These are phyloP conservation scores for Phytophthora boehmeriae DNA, from an alignment of 352 stramenopile genomes.

Conservation along the genomic window DNA sequence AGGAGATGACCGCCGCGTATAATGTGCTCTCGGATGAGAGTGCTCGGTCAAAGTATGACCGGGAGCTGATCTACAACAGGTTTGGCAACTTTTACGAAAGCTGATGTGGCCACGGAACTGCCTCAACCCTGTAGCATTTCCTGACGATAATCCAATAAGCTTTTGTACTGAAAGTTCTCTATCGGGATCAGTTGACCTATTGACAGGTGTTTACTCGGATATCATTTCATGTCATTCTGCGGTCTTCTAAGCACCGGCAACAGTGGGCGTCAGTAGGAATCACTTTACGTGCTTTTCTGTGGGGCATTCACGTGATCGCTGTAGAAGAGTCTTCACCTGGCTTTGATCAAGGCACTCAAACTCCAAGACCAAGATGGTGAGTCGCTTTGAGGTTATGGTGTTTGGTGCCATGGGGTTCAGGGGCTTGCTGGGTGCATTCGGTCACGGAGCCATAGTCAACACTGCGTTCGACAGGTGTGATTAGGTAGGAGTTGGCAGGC, in stretches of 20 bases:
- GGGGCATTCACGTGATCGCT: not conserved
- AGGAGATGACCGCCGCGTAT: slow-evolving; percentile 88
- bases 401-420: slow-evolving; percentile 89
- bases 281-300: not conserved
- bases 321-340: slow-evolving; percentile 6
- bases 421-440: slow-evolving; percentile 70
- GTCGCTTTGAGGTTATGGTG: slow-evolving; percentile 60
- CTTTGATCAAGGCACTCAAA: not conserved
- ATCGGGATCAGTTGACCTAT: not conserved
- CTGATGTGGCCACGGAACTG: slow-evolving; percentile 13
- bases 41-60: slow-evolving; percentile 72
- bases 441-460: slow-evolving; percentile 50
- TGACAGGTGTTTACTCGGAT: not conserved
- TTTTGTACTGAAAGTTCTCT: slow-evolving; percentile 12
- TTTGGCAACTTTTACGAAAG: slow-evolving; percentile 61
- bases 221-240: no score
- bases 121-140: slow-evolving; percentile 7
- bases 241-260: no score
- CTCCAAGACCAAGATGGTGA: slow-evolving; percentile 3
- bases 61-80: slow-evolving; percentile 64
- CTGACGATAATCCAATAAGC: slow-evolving; percentile 12
- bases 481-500: slow-evolving; percentile 88
- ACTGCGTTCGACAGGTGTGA: slow-evolving; percentile 10
- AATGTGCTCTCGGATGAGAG: slow-evolving; percentile 75
- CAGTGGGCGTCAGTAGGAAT: slow-evolving; percentile 4